These are phyloP conservation scores for Raffaelea albimanens DNA, from an alignment of 2,329 filamentous ascomycete species.

Conservation along the genomic window DNA sequence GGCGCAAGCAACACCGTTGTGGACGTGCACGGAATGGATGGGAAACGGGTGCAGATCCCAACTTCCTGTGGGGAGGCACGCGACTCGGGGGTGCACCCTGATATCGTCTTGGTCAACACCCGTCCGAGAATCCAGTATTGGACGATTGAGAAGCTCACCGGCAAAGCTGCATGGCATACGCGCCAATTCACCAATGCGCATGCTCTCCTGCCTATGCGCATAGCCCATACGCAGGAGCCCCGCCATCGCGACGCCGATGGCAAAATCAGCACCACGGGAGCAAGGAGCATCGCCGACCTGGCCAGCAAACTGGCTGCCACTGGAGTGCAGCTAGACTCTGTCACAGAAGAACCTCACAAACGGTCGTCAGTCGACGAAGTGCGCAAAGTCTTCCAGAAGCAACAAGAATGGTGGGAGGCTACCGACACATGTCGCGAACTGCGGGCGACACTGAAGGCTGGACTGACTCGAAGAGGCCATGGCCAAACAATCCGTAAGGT, in stretches of 20 bases:
- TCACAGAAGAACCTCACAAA: too few species aligned
- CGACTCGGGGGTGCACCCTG: slow-evolving; percentile 6
- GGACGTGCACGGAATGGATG: slow-evolving; percentile 8
- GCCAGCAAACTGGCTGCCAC: background rate
- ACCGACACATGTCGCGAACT: slow-evolving; percentile 9
- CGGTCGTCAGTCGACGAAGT: slow-evolving; percentile 3
- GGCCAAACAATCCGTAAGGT: slow-evolving; percentile 6
- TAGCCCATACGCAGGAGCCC: slow-evolving; percentile 7
- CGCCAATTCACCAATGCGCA: slow-evolving; percentile 5
- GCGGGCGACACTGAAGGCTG: slow-evolving; percentile 7
- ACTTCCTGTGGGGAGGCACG: slow-evolving; percentile 4
- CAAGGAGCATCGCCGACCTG: too few species aligned
- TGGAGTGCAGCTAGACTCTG: too few species aligned
- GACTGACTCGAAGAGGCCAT: slow-evolving; percentile 1
- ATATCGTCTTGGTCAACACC: slow-evolving; percentile 12
- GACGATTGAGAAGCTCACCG: slow-evolving; percentile 11
- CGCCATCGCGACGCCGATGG: slow-evolving; percentile 10
- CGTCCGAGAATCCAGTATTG: slow-evolving; percentile 11
- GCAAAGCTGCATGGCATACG: slow-evolving; percentile 10
- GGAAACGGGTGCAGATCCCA: slow-evolving; percentile 4
- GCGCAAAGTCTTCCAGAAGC: background rate
- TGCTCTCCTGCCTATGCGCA: slow-evolving; percentile 9
- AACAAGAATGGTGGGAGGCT: slow-evolving; percentile 9
- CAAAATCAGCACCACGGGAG: background rate
- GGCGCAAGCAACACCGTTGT: slow-evolving; percentile 6